Evolutionary conservation across 495 filamentous ascomycete species (phyloP).

Genomic region (Penicillium goetzii): DNA sequence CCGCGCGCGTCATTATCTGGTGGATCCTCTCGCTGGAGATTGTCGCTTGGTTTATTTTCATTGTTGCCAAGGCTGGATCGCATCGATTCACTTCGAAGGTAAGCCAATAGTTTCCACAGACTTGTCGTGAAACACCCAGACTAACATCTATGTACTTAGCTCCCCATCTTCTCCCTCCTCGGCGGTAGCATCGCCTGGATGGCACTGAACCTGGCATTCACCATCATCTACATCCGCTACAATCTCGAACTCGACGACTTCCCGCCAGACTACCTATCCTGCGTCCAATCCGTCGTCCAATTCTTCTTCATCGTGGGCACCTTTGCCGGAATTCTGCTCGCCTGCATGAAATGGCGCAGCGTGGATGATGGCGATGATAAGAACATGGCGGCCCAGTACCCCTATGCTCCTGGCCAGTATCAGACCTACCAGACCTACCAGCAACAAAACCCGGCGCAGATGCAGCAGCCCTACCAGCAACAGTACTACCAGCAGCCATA

Average conservation of each 20-base stretch:
- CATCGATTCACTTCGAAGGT: constrained; percentile 30
- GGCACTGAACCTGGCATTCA: constrained; percentile 21
- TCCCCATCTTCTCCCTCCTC: constrained; percentile 20
- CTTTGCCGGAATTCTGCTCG: constrained; percentile 29
- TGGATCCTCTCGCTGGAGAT: constrained; percentile 30
- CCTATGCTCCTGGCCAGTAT: constrained; percentile 8
- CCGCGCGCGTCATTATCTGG: constrained; percentile 20
- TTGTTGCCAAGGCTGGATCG: constrained; percentile 27
- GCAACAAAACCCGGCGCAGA: constrained; percentile 10
- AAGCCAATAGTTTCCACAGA: neutral
- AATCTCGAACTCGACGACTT: neutral
- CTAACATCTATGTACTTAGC: constrained; percentile 9
- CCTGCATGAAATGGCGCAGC: constrained; percentile 27
- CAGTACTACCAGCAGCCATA: constrained; percentile 13
- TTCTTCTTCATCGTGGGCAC: constrained; percentile 30
- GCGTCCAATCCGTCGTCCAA: constrained; percentile 13
- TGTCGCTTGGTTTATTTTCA: constrained; percentile 26
- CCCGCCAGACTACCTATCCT: constrained; percentile 17
- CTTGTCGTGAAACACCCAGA: neutral
- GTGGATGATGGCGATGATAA: constrained; percentile 16
- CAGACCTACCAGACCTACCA: constrained; percentile 13
- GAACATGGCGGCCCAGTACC: constrained; percentile 13
- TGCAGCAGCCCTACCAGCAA: constrained; percentile 7
- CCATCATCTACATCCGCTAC: constrained; percentile 27
- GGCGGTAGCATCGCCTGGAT: constrained; percentile 27